Evolutionary conservation across 2,329 filamentous ascomycete genomes (phyloP), one percentile per base, ranked within the genome.

Genomic region (Colletotrichum sojae): DNA sequence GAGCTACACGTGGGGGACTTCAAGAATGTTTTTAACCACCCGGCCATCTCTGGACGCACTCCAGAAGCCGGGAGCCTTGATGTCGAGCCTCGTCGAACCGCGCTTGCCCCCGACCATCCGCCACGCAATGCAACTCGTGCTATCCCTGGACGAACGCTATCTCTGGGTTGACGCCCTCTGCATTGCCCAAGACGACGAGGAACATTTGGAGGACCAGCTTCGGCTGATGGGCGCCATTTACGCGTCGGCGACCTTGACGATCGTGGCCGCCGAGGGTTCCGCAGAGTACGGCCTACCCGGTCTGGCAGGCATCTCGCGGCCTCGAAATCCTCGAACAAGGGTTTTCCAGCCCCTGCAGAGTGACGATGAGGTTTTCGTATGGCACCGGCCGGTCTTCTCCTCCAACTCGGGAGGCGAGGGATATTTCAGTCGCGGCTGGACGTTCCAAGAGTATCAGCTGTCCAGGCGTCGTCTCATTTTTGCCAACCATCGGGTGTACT

Each of bases 101-200:
- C 15, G 18, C 43, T 9, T 59, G 31, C 15, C 53, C 36, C 5
- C 3, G n/a, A 48, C 40, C 8, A 43, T 40, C 0, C 31, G 54
- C 8, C 43, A 48, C 1, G 39, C 49, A 18, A 12, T 40, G 31
- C n/a, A 22, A 40, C 12, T 25, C 4, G n/a, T 22, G 0, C 18
- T 12, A 22, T 5, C 36, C 2, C 16, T 61, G 9, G 48, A 20
- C 12, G 46, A 59, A 0, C 31, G 48, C 5, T 66, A 59, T 45
- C 15, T 65, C 49, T 60, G 55, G 63, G 54, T 56, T 1, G 40
- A 67, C n/a, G 27, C 48, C 8, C 25, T 67, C 3, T 67, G 9
- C 8, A 60, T 61, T 4, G 18, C 54, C 3, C 36, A 55, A 4
- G 56, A 60, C 36, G 5, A 56, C n/a, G 9, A 31, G 12, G 22